Conservation (phyloP, 1,139 yeast genomes). For the Debaryomyces coudertii region DNA sequence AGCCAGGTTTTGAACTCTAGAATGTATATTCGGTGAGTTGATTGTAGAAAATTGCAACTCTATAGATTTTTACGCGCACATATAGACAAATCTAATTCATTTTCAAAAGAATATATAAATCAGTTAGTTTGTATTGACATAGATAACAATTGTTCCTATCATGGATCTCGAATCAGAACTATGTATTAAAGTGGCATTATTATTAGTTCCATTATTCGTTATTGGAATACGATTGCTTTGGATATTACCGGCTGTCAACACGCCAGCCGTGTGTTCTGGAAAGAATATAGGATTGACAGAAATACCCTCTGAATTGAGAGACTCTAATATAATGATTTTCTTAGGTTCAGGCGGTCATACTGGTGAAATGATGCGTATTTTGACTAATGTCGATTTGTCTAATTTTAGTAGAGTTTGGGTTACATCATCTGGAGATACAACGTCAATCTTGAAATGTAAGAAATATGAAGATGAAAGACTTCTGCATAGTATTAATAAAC, state of each 20-base stretch:
- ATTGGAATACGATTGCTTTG: slow-evolving; percentile 29
- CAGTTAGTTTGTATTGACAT: not conserved
- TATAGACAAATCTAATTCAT: not conserved
- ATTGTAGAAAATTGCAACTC: not conserved
- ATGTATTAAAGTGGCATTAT: slow-evolving; percentile 23
- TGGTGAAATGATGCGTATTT: slow-evolving; percentile 84
- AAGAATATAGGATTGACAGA: slow-evolving; percentile 3
- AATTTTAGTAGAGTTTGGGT: slow-evolving; percentile 46
- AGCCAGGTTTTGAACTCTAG: slow-evolving; percentile 24
- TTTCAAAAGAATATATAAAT: not conserved
- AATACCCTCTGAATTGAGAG: slow-evolving; percentile 19
- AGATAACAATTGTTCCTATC: not conserved
- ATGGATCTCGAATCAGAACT: slow-evolving; percentile 34
- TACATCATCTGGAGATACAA: slow-evolving; percentile 57
- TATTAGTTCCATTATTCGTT: slow-evolving; percentile 30
- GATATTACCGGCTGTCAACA: slow-evolving; percentile 31
- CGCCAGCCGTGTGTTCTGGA: slow-evolving; percentile 7
- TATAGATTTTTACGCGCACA: not conserved
- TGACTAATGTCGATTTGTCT: slow-evolving; percentile 38
- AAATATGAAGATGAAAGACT: slow-evolving; percentile 37
- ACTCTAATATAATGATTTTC: slow-evolving; percentile 51
- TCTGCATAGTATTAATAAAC: slow-evolving; percentile 18
- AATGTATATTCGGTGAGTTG: not conserved
- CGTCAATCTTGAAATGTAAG: slow-evolving; percentile 57
- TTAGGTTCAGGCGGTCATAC: slow-evolving; percentile 93